Evolutionary conservation across 306 rosid genomes (phyloP), one percentile per base, ranked within the genome.

Genomic region (Medicago ruthenica): DNA sequence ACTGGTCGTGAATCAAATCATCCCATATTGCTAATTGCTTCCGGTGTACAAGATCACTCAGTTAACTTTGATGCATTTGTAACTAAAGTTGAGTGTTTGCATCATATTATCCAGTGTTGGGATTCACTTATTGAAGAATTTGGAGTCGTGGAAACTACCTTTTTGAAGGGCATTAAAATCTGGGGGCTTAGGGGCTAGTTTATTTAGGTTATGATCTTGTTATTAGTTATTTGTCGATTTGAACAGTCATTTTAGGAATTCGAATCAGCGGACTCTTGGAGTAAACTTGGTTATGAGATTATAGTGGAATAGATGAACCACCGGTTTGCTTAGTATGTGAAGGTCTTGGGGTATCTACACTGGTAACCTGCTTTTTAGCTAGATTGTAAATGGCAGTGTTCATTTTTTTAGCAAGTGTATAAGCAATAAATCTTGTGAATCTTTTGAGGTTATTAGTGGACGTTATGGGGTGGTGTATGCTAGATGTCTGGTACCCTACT

Each of bases 11-110:
- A 13, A 71, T 58, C 59, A 16, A 16, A 42, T 61, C 71, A 27
- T 77, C 42, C 5, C 4, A 34, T 74, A 45, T 39, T 65, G 78
- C 64, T 73, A 11, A 37, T 53, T 77, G 36, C 17, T 55, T 73
- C 53, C 24, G 71, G 77, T 72, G 67, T 61, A 22, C 22, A 9
- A 10, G 40, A 67, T 45, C 40, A 51, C 75, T 64, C 50, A 20
- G 79, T 79, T 79, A 65, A 73, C 55, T 51, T 37, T 75, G 86
- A 72, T 45, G 67, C 69, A 14, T 67, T 75, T 42, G 42, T 45
- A 18, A 68, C 75, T 59, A 20, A 79, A 65, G 67, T 68, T 51
- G 40, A 54, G 65, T 6, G 63, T 61, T 18, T 79, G 36, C 67
- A 58, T 48, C 67, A 58, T 48, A 83, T 71, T 65, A 68, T 80